Evolutionary conservation across 2,329 filamentous ascomycete species (phyloP).

Genomic region (Calonectria fujianensis): DNA sequence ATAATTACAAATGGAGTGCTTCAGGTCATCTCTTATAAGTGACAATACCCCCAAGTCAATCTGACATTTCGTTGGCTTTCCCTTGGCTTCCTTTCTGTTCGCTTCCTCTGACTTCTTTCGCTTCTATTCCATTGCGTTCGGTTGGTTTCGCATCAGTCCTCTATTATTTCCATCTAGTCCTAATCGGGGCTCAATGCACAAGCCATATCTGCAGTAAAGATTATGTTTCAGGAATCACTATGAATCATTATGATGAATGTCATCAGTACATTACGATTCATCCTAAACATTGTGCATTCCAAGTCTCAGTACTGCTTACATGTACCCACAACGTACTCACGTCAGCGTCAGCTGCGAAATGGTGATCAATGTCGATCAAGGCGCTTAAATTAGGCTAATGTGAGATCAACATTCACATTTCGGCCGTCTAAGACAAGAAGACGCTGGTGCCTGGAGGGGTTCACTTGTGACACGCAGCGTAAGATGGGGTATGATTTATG

Average conservation of each 20-base stretch:
- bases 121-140: slow-evolving; percentile 1
- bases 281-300: background rate
- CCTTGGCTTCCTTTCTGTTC: background rate
- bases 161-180: background rate
- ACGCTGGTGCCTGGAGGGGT: too few relatives aligned
- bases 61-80: background rate
- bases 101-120: background rate
- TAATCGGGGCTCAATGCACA: background rate
- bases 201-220: background rate
- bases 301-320: background rate
- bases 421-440: background rate
- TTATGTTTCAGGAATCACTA: background rate
- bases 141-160: background rate
- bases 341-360: background rate
- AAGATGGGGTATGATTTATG: background rate
- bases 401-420: slow-evolving; percentile 1
- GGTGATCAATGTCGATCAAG: slow-evolving; percentile 1
- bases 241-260: background rate
- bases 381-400: background rate
- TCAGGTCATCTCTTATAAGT: background rate
- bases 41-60: background rate
- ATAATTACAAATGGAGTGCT: background rate
- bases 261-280: background rate
- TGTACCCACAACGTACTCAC: background rate
- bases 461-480: background rate